Percentiles rank a stretch among this genome's conserved stretches.
Evolutionary conservation across 805 yeast genomes (phyloP).

Genomic region (Saccharomycopsis vini): DNA sequence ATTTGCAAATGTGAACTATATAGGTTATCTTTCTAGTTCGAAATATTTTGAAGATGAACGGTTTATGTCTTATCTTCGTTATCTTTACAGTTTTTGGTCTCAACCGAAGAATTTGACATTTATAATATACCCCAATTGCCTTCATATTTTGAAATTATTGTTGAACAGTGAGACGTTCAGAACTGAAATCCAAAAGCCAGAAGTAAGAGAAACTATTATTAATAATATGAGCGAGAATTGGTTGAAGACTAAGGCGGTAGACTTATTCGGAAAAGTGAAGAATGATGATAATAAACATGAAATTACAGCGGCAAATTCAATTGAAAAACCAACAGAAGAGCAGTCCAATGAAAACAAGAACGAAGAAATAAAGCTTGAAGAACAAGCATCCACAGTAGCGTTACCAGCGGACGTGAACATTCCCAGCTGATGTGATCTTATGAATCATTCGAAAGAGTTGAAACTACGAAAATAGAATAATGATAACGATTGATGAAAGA

Average conservation of each 20-base stretch:
- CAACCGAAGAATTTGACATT: conserved; percentile 54
- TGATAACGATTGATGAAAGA: too few species aligned
- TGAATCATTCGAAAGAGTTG: too few species aligned
- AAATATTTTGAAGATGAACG: conserved; percentile 53
- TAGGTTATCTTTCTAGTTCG: conserved; percentile 66
- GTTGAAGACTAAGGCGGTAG: conserved; percentile 15
- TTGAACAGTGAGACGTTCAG: conserved; percentile 11
- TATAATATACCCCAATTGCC: conserved; percentile 66
- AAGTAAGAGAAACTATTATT: conserved; percentile 14
- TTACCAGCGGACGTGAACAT: too few species aligned
- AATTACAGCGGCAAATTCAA: too few species aligned
- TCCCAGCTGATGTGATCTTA: too few species aligned
- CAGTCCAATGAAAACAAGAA: neutral
- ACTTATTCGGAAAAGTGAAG: neutral
- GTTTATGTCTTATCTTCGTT: conserved; percentile 57
- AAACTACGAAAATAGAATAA: too few species aligned
- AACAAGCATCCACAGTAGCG: too few species aligned
- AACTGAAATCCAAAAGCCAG: conserved; percentile 14
- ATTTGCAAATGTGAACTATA: conserved; percentile 64
- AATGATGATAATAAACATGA: neutral
- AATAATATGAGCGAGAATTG: conserved; percentile 19
- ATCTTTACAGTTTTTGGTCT: conserved; percentile 63
- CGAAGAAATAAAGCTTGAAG: neutral
- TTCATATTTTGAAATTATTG: conserved; percentile 52
- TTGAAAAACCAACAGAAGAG: too few species aligned